Evolutionary conservation across 768 basidiomycete species (phyloP), one percentile per base, ranked within the genome.

Genomic region (Candolleomyces aberdarensis): DNA sequence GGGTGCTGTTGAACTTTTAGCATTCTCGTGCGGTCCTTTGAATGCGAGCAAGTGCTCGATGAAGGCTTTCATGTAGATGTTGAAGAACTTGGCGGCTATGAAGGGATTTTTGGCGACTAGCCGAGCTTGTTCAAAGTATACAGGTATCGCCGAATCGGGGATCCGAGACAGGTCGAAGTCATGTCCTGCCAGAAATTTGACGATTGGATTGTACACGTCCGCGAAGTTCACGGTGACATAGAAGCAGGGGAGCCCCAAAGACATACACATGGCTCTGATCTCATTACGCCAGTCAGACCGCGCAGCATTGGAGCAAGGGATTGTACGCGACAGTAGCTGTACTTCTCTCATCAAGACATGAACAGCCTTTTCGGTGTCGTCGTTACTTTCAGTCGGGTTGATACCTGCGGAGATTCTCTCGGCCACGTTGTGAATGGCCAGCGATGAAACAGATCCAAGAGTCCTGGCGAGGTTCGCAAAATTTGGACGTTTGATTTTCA

Each of bases 201-300:
- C 70, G 3, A 82, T 1, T 0, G 78, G 78, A 66, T 76, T 78
- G 40, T 77, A 71, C 0, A 77, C 64, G 59, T 79, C 78, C 14
- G 73, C 71, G 20, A 80, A 80, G 67, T 81, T 81, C 5, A 80
- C 71, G 0, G 80, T 83, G 1, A 82, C 59, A 61, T 71, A 83
- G 31, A 81, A 77, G 20, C 64, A 73, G 6, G 78, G 79, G 1
- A 76, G 10, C 0, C 80, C 78, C n/a, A 71, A 61, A 1, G 67
- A 62, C 5, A 70, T 67, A 43, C 73, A 76, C 15, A 79, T 40
- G 1, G 54, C 69, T 3, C 71, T 53, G 22, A 80, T 78, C 62
- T 80, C 72, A 71, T 81, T 81, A 0, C 74, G 53, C 66, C 74
- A 71, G 0, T 40, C 39, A 0, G 70, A 17, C 41, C 69, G 62